These are phyloP conservation scores for Nakazawaea laoshanensis DNA, from an alignment of 805 yeast genomes.

Conservation along the genomic window DNA sequence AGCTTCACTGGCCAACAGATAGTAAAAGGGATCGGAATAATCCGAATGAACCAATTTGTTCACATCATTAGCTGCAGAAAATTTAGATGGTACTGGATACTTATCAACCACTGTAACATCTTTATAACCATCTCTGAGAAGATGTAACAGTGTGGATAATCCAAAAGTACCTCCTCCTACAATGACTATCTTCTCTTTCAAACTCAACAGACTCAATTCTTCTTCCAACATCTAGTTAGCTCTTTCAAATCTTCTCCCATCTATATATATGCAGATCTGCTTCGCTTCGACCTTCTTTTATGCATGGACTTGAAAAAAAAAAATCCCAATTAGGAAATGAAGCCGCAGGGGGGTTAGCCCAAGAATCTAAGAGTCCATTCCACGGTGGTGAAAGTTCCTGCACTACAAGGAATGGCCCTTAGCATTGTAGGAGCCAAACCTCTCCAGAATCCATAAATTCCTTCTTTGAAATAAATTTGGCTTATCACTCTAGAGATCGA, in stretches of 20 bases:
- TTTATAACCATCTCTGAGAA: conserved; percentile 14
- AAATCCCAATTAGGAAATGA: too few relatives aligned
- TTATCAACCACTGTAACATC: conserved; percentile 18
- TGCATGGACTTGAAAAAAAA: neutral
- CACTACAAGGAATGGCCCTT: conserved; percentile 59
- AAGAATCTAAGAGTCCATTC: conserved; percentile 54
- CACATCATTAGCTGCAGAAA: conserved; percentile 23
- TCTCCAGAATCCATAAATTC: conserved; percentile 50
- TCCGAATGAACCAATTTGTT: conserved; percentile 25
- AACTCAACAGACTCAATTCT: too few relatives aligned
- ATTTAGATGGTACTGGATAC: conserved; percentile 22
- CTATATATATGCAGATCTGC: neutral
- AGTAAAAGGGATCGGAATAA: conserved; percentile 18
- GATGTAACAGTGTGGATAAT: conserved; percentile 21
- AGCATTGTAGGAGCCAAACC: conserved; percentile 52
- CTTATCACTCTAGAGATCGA: conserved; percentile 25
- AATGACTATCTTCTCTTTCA: conserved; percentile 9
- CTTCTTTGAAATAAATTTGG: conserved; percentile 32
- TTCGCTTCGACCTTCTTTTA: neutral
- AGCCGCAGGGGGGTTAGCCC: conserved; percentile 29
- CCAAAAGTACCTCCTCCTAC: conserved; percentile 28
- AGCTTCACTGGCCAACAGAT: conserved; percentile 21
- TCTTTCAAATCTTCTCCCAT: conserved; percentile 1
- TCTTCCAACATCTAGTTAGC: neutral
- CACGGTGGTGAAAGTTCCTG: conserved; percentile 73